phyloP scores from a whole-genome alignment of 2,329 filamentous ascomycete species.

The Rugonectria rugulosa region DNA sequence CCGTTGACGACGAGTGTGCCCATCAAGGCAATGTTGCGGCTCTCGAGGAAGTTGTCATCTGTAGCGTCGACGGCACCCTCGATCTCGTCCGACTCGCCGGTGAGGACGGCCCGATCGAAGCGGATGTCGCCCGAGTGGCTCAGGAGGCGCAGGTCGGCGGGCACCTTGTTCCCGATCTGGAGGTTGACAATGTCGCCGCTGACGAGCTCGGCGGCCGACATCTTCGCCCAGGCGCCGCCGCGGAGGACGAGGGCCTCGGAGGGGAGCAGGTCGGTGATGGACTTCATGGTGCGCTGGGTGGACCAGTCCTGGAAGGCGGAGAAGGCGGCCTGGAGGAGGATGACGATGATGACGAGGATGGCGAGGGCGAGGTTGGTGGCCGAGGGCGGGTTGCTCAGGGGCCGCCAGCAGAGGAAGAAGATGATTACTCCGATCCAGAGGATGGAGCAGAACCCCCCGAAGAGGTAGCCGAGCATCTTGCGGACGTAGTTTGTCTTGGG shows the following conservation, averaged over 20 bases:
- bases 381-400: slow-evolving; percentile 54
- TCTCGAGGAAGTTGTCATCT: slow-evolving; percentile 52
- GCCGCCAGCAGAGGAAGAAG: slow-evolving; percentile 57
- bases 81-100: slow-evolving; percentile 52
- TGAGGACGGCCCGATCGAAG: slow-evolving; percentile 52
- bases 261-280: slow-evolving; percentile 55
- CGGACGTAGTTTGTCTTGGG: slow-evolving; percentile 53
- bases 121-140: slow-evolving; percentile 51
- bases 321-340: slow-evolving; percentile 55
- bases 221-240: slow-evolving; percentile 49
- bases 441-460: slow-evolving; percentile 57
- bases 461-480: slow-evolving; percentile 52
- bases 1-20: slow-evolving; percentile 53
- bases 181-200: slow-evolving; percentile 56
- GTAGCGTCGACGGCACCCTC: slow-evolving; percentile 50
- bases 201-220: slow-evolving; percentile 53
- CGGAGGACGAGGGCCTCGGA: slow-evolving; percentile 53
- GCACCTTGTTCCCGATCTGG: slow-evolving; percentile 56
- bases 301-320: slow-evolving; percentile 58
- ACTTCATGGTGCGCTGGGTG: slow-evolving; percentile 53
- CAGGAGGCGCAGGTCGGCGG: slow-evolving; percentile 55
- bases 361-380: slow-evolving; percentile 54
- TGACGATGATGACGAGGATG: slow-evolving; percentile 56
- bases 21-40: slow-evolving; percentile 53
- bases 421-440: slow-evolving; percentile 56